phyloP scores from a whole-genome alignment of 75 land plant species.

The Chamaecyparis obtusa region DNA sequence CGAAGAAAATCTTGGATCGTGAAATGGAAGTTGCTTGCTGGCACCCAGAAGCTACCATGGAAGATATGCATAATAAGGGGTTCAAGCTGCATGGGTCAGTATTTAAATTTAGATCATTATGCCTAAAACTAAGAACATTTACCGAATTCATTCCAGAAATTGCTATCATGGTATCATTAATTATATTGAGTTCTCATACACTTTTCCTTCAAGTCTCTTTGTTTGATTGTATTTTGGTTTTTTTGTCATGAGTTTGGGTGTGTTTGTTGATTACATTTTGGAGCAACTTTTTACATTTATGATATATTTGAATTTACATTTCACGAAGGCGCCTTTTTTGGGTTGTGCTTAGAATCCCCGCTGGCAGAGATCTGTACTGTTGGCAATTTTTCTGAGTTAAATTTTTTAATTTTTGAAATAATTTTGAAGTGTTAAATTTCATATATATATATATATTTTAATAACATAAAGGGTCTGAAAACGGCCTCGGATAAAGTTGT shows the following conservation, averaged over 20 bases:
- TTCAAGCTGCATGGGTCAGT: neutral
- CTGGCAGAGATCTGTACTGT: neutral
- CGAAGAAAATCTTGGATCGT: neutral
- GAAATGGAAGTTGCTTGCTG: slow-evolving; percentile 1
- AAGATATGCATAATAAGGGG: neutral
- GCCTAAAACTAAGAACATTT: neutral
- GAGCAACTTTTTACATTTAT: neutral
- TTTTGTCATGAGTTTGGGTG: neutral
- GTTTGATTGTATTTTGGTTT: neutral
- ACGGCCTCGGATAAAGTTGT: neutral
- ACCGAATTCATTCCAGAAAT: neutral
- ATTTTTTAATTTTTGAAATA: neutral
- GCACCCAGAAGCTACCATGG: neutral
- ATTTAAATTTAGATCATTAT: neutral
- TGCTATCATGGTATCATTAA: neutral
- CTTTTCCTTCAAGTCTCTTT: neutral
- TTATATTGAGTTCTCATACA: neutral
- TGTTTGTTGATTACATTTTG: neutral
- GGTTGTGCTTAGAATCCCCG: neutral
- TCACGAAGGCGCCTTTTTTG: neutral
- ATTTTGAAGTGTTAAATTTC: neutral
- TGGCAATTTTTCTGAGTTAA: neutral
- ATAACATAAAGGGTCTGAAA: neutral
- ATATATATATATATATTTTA: neutral
- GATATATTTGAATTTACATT: neutral